Evolutionary conservation across 1,284 basidiomycete species (phyloP), one percentile per base, ranked within the genome.

Genomic region (Cutaneotrichosporon sp.): DNA sequence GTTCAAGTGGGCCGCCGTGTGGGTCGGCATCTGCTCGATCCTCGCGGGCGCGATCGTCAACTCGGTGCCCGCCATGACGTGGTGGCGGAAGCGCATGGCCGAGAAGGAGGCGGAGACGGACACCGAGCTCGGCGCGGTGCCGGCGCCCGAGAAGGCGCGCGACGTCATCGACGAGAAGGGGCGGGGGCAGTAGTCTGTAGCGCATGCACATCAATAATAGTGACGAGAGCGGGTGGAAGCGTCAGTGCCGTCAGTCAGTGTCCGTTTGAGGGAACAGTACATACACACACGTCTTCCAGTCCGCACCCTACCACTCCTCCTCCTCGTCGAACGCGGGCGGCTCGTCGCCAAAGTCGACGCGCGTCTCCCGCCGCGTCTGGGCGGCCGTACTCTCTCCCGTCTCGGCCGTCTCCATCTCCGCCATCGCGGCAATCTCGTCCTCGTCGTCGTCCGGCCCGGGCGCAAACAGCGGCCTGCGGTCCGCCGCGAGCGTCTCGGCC

Each of bases 401-500:
- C 3, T 54, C 64, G n/a, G 73, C 75, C 50, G 64, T 42, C 38
- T 42, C 67, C 67, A 86, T 81, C 71, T 89, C 87, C 53, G 84
- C 78, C 56, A 88, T 79, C 64, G 87, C 85, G 85, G 87, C 88
- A 84, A 89, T 85, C 58, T 75, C 72, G 22, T 66, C 64, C 4
- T 20, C 38, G 18, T 56, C 46, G 43, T 69, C 70, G 5, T 54
- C 52, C 29, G 20, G 20, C 18, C 36, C 45, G 0, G 29, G 82
- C 24, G 82, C 83, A 51, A 69, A 72, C 33, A 70, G 73, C 60
- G 65, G 67, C 60, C 20, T 18, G 7, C 38, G 36, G 20, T 24
- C 25, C 1, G 42, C 29, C 4, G 42, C 22, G 3, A 50, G 16
- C 29, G 58, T 54, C 46, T 50, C 53, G 1, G 61, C 57, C 6